These are phyloP conservation scores for Saccharomycopsis sp. DNA, from an alignment of 805 yeast species.

Conservation along the genomic window DNA sequence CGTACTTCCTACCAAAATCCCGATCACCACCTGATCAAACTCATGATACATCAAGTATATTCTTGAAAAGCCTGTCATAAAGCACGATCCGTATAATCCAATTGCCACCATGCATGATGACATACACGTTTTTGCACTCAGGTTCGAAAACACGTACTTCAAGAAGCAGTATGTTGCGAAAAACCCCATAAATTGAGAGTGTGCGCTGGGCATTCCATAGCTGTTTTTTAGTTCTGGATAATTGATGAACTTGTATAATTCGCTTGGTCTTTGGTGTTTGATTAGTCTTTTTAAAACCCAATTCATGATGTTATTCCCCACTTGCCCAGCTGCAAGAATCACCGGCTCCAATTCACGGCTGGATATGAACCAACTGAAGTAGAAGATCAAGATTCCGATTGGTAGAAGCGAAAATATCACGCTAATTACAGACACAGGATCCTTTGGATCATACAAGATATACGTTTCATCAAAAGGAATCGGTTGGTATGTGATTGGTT, in stretches of 20 bases:
- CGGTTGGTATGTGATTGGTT: constrained; percentile 23
- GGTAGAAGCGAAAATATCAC: constrained; percentile 81
- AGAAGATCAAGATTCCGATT: constrained; percentile 66
- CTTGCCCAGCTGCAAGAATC: constrained; percentile 79
- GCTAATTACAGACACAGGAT: constrained; percentile 47
- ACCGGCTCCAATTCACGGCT: constrained; percentile 84
- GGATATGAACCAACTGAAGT: constrained; percentile 75
- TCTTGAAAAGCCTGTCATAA: constrained; percentile 58
- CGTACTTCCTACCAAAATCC: constrained; percentile 54
- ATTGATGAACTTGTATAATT: constrained; percentile 32
- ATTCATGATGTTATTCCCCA: constrained; percentile 67
- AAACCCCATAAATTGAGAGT: constrained; percentile 92
- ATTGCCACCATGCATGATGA: constrained; percentile 23
- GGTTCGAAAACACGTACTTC: constrained; percentile 38
- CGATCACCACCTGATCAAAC: constrained; percentile 64
- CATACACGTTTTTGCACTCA: constrained; percentile 13
- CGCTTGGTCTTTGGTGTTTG: constrained; percentile 69
- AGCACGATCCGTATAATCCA: constrained; percentile 27
- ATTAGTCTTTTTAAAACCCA: constrained; percentile 56
- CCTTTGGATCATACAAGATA: constrained; percentile 68
- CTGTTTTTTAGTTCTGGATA: constrained; percentile 42
- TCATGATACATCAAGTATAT: constrained; percentile 77
- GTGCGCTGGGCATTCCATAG: constrained; percentile 97
- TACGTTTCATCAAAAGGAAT: constrained; percentile 82
- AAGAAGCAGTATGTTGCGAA: constrained; percentile 53